Conservation (phyloP, 495 filamentous ascomycete genomes). For the Xylaria palmicola region DNA sequence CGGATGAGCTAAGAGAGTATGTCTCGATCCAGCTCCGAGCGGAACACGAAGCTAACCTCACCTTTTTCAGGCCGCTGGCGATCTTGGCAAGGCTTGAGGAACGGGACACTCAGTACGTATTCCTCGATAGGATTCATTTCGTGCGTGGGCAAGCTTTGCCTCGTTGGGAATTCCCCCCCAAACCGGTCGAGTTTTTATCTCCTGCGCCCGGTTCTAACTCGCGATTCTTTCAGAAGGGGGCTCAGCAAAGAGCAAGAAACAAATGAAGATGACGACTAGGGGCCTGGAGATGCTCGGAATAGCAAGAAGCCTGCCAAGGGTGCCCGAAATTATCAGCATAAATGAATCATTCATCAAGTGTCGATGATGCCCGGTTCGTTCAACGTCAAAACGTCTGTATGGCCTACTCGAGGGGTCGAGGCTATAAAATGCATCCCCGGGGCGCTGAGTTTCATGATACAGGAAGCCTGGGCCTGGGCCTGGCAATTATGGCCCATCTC, state of each 20-base stretch:
- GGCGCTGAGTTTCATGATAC: background rate
- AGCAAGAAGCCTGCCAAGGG: background rate
- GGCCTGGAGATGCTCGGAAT: too few species aligned
- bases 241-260: constrained; percentile 8
- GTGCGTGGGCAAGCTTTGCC: too few species aligned
- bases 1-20: constrained; percentile 34
- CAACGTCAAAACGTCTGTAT: background rate
- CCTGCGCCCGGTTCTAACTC: background rate
- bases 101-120: constrained; percentile 18
- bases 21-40: background rate
- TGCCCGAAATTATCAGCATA: background rate
- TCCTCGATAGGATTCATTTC: too few species aligned
- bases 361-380: background rate
- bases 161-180: too few species aligned
- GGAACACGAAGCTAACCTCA: background rate
- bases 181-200: background rate
- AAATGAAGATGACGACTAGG: constrained; percentile 21
- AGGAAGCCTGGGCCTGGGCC: background rate
- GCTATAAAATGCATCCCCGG: background rate
- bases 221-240: background rate
- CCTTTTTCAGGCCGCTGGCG: constrained; percentile 1
- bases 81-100: constrained; percentile 23
- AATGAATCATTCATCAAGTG: background rate
- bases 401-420: background rate
- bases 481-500: background rate